A percentile compares a stretch with the other conserved stretches of the same genome.
Evolutionary conservation across 2,329 filamentous ascomycete genomes (phyloP).

Genomic region (Aureobasidium sp.): DNA sequence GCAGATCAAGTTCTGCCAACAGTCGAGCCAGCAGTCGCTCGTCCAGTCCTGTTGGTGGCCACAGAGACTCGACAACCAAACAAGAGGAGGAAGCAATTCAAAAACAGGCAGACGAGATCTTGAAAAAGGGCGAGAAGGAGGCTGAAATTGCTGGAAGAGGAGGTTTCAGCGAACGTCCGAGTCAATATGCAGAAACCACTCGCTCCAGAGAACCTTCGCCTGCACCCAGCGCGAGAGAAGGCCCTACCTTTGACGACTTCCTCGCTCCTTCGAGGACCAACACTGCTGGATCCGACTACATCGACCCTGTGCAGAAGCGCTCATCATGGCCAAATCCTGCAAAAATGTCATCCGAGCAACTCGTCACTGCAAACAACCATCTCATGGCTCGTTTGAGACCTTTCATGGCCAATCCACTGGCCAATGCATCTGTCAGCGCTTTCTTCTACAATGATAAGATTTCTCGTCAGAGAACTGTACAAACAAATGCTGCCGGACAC

Average conservation of each 20-base stretch:
- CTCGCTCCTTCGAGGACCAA: background rate
- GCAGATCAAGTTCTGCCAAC: constrained; percentile 32
- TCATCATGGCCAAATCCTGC: constrained; percentile 44
- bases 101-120: constrained; percentile 68
- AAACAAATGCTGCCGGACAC: constrained; percentile 83
- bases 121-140: constrained; percentile 64
- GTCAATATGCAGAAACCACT: constrained; percentile 38
- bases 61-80: constrained; percentile 31
- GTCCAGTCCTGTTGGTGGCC: constrained; percentile 32
- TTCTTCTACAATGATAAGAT: constrained; percentile 88
- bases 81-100: constrained; percentile 62
- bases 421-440: constrained; percentile 71
- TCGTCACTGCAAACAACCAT: constrained; percentile 74
- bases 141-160: constrained; percentile 63
- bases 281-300: constrained; percentile 17
- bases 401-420: constrained; percentile 79
- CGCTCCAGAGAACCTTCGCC: constrained; percentile 29
- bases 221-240: constrained; percentile 5
- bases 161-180: constrained; percentile 63
- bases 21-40: constrained; percentile 34
- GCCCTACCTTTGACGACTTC: constrained; percentile 10
- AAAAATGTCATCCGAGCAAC: constrained; percentile 68
- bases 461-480: constrained; percentile 76
- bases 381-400: constrained; percentile 81
- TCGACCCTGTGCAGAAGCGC: constrained; percentile 39